These are phyloP conservation scores for Paraleonurus japonicus DNA, from an alignment of 257 asterid genomes.

Conservation along the genomic window DNA sequence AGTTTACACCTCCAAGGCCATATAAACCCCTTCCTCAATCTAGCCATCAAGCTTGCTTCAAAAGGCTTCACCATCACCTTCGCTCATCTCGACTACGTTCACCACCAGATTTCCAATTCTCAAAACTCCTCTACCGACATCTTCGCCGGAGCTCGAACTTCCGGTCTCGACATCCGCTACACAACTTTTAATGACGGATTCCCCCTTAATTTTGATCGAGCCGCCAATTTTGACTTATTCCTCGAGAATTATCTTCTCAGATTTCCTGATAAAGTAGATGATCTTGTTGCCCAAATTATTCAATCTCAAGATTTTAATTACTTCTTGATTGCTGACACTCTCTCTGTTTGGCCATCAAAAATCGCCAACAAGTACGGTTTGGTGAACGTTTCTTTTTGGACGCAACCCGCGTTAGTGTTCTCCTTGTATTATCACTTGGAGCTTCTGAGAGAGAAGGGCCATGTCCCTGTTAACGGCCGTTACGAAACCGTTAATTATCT, in stretches of 20 bases:
- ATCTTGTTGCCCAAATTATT: slow-evolving; percentile 29
- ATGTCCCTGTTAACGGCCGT: slow-evolving; percentile 36
- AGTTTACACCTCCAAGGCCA: slow-evolving; percentile 68
- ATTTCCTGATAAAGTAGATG: slow-evolving; percentile 46
- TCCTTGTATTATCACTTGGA: slow-evolving; percentile 47
- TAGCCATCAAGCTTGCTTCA: slow-evolving; percentile 76
- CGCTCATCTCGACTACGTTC: slow-evolving; percentile 51
- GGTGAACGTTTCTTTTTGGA: slow-evolving; percentile 58
- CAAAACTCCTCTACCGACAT: slow-evolving; percentile 34
- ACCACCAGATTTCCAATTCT: slow-evolving; percentile 51
- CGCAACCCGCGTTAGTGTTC: slow-evolving; percentile 54
- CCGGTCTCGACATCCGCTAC: slow-evolving; percentile 64
- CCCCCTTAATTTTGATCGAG: slow-evolving; percentile 41
- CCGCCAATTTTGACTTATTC: slow-evolving; percentile 19
- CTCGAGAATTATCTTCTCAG: slow-evolving; percentile 18
- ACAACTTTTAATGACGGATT: slow-evolving; percentile 53
- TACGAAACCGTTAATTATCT: slow-evolving; percentile 41
- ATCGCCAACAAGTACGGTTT: slow-evolving; percentile 43
- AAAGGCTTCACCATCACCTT: slow-evolving; percentile 63
- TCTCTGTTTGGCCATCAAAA: slow-evolving; percentile 39
- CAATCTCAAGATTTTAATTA: neutral
- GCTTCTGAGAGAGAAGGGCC: slow-evolving; percentile 45
- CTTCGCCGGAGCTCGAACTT: slow-evolving; percentile 42
- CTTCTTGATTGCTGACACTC: slow-evolving; percentile 52
- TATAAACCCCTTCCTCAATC: slow-evolving; percentile 56